Conservation (phyloP, 2,329 filamentous ascomycete species). For the Periglandula ipomoeae region DNA sequence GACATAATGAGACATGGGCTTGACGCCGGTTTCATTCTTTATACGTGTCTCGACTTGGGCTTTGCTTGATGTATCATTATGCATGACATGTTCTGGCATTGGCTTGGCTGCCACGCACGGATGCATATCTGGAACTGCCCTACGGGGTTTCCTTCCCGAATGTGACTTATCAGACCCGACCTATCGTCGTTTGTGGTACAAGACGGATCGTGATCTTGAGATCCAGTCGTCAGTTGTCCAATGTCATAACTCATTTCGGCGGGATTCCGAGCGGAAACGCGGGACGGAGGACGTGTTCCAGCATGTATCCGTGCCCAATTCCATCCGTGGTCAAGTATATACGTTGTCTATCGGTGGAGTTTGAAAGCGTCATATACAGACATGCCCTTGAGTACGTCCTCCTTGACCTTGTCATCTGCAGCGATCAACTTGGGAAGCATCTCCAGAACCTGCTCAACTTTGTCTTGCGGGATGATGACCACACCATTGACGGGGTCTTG, state of each 20-base stretch:
- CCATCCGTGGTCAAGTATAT: background rate
- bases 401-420: conserved; percentile 53
- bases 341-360: conserved; percentile 32
- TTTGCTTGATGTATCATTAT: background rate
- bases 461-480: conserved; percentile 55
- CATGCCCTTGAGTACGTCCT: conserved; percentile 53
- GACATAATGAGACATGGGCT: conserved; percentile 16
- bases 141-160: background rate
- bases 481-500: conserved; percentile 61
- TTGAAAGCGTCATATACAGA: conserved; percentile 59
- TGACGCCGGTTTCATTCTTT: background rate
- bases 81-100: background rate
- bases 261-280: background rate
- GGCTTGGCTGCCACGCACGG: no score
- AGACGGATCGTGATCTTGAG: background rate
- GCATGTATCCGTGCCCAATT: background rate
- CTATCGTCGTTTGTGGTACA: background rate
- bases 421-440: conserved; percentile 41
- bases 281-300: background rate
- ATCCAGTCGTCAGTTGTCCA: background rate
- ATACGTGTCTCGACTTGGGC: background rate
- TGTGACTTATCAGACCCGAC: background rate
- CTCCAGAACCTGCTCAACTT: conserved; percentile 50
- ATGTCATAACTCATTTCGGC: background rate
- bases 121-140: no score